Evolutionary conservation across 495 filamentous ascomycete species (phyloP), one percentile per base, ranked within the genome.

Genomic region (Trichoderma asperelloides): DNA sequence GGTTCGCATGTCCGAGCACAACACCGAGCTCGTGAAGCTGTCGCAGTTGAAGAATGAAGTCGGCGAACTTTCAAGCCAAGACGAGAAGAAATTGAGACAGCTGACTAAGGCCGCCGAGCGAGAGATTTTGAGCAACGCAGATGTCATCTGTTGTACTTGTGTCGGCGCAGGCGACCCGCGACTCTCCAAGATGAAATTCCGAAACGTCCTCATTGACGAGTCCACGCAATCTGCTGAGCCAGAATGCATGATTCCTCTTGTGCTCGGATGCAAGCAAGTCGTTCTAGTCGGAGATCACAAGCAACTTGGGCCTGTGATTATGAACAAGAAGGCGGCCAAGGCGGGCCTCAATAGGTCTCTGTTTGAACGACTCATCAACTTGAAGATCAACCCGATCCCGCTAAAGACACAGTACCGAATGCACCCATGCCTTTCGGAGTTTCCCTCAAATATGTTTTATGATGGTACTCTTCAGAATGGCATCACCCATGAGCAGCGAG

Each of bases 251-350:
- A 99, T 99, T 73, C 95, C 95, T 25, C 81, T 99, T 55, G 95
- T 99, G 55, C 83, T 99, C 8, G 96, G 95, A 39, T 98, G 95
- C 82, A 99, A 98, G 81, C 95, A 99, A 74, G 92, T 96, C 39
- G 95, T 99, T 3, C 86, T 99, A 23, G 95, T 99, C 63, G 95
- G 95, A 68, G 95, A 99, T 78, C 96, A 99, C 77, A 96, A 97
- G 76, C 95, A 99, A 77, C 88, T 99, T 67, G 95, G 95, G 0
- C 95, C 95, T 11, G 95, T 99, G 71, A 97, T 99, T 76, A 99
- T 99, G 96, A 98, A 98, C 84, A 99, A 99, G 85, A 98, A 97
- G 78, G 95, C 95, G 3, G 95, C 95, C 69, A 97, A 97, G 78
- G 95, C 95, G 65, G 95, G 95, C 69, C 80, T 99, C 28, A 97